Conservation (phyloP, 2,329 filamentous ascomycete genomes). For the Cadophora luteo-olivacea region DNA sequence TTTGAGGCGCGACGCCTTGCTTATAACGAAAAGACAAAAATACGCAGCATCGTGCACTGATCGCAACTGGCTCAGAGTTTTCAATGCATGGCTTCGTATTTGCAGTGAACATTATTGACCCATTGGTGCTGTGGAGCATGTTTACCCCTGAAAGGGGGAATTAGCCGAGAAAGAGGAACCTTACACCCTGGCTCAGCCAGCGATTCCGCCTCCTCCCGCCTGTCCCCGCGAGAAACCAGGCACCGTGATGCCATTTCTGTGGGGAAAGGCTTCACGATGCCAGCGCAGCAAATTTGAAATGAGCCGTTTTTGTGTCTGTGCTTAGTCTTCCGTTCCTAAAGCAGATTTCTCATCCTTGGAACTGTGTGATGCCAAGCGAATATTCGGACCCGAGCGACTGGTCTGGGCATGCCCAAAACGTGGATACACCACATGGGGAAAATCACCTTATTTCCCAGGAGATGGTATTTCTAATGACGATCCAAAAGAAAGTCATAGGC, state of each 20-base stretch:
- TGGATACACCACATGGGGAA: not conserved
- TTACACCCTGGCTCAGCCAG: not conserved
- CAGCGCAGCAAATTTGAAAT: conserved; percentile 9
- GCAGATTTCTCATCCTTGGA: conserved; percentile 5
- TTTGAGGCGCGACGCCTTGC: not conserved
- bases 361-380: conserved; percentile 6
- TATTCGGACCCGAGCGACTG: not conserved
- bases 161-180: conserved; percentile 2
- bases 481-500: not conserved
- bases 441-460: not conserved
- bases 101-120: not conserved
- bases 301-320: conserved; percentile 1
- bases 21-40: conserved; percentile 1
- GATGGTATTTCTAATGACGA: too few species aligned
- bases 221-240: not conserved
- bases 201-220: not conserved
- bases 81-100: conserved; percentile 11
- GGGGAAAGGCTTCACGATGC: not conserved
- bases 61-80: not conserved
- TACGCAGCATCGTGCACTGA: conserved; percentile 10
- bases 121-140: not conserved
- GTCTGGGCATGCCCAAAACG: conserved; percentile 2
- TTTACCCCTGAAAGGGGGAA: conserved; percentile 14
- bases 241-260: not conserved
- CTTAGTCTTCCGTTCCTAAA: conserved; percentile 6